Conservation (phyloP, 169 alveolate genomes). For the Plasmodium vivax region DNA sequence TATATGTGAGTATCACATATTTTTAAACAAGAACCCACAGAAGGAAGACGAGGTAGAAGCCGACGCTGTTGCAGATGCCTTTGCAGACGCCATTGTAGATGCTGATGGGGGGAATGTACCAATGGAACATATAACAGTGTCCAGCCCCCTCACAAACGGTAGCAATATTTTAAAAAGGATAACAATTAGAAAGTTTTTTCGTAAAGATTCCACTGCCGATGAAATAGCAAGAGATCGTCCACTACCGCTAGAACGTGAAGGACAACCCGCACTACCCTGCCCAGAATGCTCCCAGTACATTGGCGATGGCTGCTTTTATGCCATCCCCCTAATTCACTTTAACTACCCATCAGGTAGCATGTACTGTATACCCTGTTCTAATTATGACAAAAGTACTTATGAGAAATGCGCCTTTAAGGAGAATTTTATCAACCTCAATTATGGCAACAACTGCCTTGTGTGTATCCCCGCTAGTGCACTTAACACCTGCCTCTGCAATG, state of each 20-base stretch:
- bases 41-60: not conserved
- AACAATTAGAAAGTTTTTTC: slow-evolving; percentile 9
- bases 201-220: not conserved
- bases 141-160: not conserved
- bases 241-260: not conserved
- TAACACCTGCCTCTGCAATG: slow-evolving; percentile 17
- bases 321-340: slow-evolving; percentile 32
- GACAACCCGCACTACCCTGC: not conserved
- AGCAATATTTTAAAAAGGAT: slow-evolving; percentile 18
- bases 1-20: slow-evolving; percentile 10
- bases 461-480: slow-evolving; percentile 30
- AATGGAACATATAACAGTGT: not conserved
- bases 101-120: not conserved
- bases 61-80: not conserved
- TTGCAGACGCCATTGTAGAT: not conserved
- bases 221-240: not conserved
- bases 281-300: slow-evolving; percentile 17
- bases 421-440: slow-evolving; percentile 20
- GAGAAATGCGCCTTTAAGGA: slow-evolving; percentile 1
- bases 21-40: slow-evolving; percentile 8
- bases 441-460: slow-evolving; percentile 27
- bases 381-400: slow-evolving; percentile 21
- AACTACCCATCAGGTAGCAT: slow-evolving; percentile 34
- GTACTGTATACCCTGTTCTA: slow-evolving; percentile 34
- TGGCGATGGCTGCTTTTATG: slow-evolving; percentile 5